phyloP scores from a whole-genome alignment of 257 asterid species.

The Penstemon davidsonii region DNA sequence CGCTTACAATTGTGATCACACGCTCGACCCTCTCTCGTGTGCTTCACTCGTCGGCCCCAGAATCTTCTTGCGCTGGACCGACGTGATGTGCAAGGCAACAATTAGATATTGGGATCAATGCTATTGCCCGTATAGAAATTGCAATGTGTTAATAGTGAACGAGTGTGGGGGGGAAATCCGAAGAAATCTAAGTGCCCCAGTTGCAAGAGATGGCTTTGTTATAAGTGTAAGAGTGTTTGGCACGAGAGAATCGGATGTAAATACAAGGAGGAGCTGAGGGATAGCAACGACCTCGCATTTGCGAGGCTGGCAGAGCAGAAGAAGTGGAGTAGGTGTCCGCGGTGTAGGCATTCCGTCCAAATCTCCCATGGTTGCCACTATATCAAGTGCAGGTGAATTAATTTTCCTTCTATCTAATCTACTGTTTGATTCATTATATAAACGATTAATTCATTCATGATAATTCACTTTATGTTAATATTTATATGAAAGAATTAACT shows the following conservation, averaged over 20 bases:
- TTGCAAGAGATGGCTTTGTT: slow-evolving; percentile 30
- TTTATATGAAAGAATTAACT: too few species aligned
- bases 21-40: slow-evolving; percentile 61
- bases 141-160: slow-evolving; percentile 56
- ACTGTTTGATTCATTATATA: too few species aligned
- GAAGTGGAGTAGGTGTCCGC: slow-evolving; percentile 39
- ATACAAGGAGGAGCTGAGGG: slow-evolving; percentile 46
- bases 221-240: slow-evolving; percentile 52
- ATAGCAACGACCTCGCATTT: slow-evolving; percentile 49
- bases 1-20: slow-evolving; percentile 42
- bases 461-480: too few species aligned
- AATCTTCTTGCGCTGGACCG: slow-evolving; percentile 66
- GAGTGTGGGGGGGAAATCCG: slow-evolving; percentile 67
- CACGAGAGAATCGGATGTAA: slow-evolving; percentile 57
- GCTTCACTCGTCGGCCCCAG: slow-evolving; percentile 36
- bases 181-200: slow-evolving; percentile 52
- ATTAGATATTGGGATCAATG: slow-evolving; percentile 31
- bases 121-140: slow-evolving; percentile 57
- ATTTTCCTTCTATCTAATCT: not conserved
- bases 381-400: slow-evolving; percentile 52
- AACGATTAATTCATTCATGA: too few species aligned
- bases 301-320: slow-evolving; percentile 50
- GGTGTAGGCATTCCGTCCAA: slow-evolving; percentile 47
- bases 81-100: slow-evolving; percentile 43
- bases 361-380: slow-evolving; percentile 46